Base-by-base conservation (phyloP, 805 yeast genomes). In the Kodamaea neixiangensis region DNA sequence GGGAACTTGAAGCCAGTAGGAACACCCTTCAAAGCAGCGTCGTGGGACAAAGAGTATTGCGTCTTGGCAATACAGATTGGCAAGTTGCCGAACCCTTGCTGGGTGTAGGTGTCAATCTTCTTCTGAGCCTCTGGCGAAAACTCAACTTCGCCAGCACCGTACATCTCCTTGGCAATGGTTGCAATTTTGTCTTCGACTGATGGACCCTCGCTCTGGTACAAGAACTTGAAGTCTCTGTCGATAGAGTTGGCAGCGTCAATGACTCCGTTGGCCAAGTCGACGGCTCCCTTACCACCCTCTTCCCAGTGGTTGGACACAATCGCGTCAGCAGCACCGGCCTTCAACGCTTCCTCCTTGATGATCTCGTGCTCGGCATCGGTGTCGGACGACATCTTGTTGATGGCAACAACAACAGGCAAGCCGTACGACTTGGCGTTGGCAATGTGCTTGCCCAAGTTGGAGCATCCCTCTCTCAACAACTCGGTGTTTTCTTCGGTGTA, bases 1-100 rank as follows among this genome's bases (percentile, higher is more conserved):
- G 96, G 96, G 75, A 87, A 83, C 37, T 77, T 82, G 72, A 87
- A 87, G 1, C 86, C 93, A 17, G 83, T 78, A 59, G 96, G 96
- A 51, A 86, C 93, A 69, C 93, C 93, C 75, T 87, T 87, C 72
- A 87, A 76, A 43, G 79, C 80, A 21, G 94, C 88, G 70, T 87
- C 96, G 64, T 87, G 94, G 6, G 93, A 86, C 61, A 87, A 73
- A 14, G 94, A 87, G 69, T 87, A 87, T 68, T 87, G 96, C 3
- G 96, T 87, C 75, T 87, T 87, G 41, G 96, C 96, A 63, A 87
- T 80, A 76, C 96, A 87, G 59, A 87, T 83, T 49, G 96, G 96
- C 65, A 87, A 75, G 61, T 86, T 75, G 50, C 83, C 89, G 58
- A 83, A 87, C 1, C 94, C 94, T 74, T 86, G 93, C 48, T 77